Conservation (phyloP, 208 protist species). For the Crithidia bombi region DNA sequence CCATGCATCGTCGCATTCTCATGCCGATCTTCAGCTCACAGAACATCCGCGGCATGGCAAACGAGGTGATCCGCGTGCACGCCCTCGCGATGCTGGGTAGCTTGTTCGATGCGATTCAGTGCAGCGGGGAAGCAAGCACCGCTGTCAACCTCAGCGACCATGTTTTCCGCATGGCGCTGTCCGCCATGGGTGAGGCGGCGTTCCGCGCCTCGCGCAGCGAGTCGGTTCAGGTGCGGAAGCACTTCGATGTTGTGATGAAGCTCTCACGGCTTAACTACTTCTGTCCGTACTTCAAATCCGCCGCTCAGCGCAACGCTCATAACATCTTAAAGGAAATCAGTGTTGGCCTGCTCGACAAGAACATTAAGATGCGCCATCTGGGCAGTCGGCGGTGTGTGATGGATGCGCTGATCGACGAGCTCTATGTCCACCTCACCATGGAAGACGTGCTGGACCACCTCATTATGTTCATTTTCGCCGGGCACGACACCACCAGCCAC, state of each 20-base stretch:
- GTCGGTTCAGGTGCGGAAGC: slow-evolving; percentile 37
- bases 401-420: slow-evolving; percentile 50
- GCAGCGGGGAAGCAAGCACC: slow-evolving; percentile 27
- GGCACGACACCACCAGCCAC: slow-evolving; percentile 60
- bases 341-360: slow-evolving; percentile 39
- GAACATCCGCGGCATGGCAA: slow-evolving; percentile 52
- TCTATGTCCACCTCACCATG: slow-evolving; percentile 42
- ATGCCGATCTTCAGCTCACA: slow-evolving; percentile 43
- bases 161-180: slow-evolving; percentile 56
- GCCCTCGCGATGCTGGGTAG: slow-evolving; percentile 43
- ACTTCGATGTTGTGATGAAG: slow-evolving; percentile 49
- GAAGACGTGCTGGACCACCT: slow-evolving; percentile 59
- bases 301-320: slow-evolving; percentile 40
- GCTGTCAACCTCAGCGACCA: slow-evolving; percentile 48
- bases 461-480: slow-evolving; percentile 62
- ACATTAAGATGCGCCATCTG: slow-evolving; percentile 27
- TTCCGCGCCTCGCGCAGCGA: slow-evolving; percentile 52
- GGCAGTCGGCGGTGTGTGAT: slow-evolving; percentile 40
- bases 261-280: slow-evolving; percentile 62
- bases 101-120: slow-evolving; percentile 39
- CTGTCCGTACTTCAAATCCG: slow-evolving; percentile 53
- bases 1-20: slow-evolving; percentile 46
- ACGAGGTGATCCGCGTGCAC: slow-evolving; percentile 51
- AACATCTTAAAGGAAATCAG: slow-evolving; percentile 37
- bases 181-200: slow-evolving; percentile 50